A percentile compares a stretch with the other conserved stretches of the same genome.
Evolutionary conservation across 1,284 basidiomycete species (phyloP).

Genomic region (Sanghuangporus sanghuang): DNA sequence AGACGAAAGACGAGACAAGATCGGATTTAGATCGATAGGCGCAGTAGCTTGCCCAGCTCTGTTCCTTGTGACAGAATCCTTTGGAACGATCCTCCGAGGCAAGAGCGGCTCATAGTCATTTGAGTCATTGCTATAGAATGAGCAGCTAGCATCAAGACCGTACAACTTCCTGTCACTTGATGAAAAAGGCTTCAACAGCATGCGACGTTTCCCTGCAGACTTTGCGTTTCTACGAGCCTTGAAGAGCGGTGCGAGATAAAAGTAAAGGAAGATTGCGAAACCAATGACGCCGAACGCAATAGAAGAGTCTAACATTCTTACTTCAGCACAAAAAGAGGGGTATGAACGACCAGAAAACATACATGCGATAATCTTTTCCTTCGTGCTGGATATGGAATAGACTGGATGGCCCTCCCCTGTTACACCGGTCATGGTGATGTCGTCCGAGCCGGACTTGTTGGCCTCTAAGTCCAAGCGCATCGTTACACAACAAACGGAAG

Average conservation of each 20-base stretch:
- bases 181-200: background rate
- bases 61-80: slow-evolving; percentile 1
- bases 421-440: too few relatives aligned
- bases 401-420: background rate
- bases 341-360: background rate
- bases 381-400: background rate
- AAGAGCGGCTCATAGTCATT: background rate
- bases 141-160: background rate
- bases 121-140: background rate
- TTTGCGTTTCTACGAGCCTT: background rate
- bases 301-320: background rate
- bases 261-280: slow-evolving; percentile 9
- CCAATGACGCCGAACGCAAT: slow-evolving; percentile 5
- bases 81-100: background rate
- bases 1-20: background rate
- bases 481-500: too few relatives aligned
- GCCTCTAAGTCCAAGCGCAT: too few relatives aligned
- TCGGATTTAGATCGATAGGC: slow-evolving; percentile 4
- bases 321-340: background rate
- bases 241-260: slow-evolving; percentile 5
- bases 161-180: background rate
- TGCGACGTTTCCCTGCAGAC: background rate
- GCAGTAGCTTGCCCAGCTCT: background rate
- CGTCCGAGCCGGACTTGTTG: too few relatives aligned
- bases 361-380: slow-evolving; percentile 6